phyloP scores from a whole-genome alignment of 2,329 filamentous ascomycete genomes.

The Monilinia polystroma region DNA sequence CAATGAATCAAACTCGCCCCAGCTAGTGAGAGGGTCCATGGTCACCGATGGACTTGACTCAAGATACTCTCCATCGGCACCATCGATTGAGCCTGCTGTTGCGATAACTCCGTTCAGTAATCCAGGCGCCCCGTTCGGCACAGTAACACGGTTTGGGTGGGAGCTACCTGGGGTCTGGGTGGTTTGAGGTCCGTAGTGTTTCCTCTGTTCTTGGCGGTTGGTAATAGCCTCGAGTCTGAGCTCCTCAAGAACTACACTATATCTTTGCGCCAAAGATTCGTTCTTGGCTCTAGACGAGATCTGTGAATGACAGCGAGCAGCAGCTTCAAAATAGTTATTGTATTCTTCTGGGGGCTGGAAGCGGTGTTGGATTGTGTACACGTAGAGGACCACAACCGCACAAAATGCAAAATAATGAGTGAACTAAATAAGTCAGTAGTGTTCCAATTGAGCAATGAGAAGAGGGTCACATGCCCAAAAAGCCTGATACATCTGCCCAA shows the following conservation, averaged over 20 bases:
- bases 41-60: constrained; percentile 28
- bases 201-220: not conserved
- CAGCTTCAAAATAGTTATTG: constrained; percentile 41
- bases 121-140: not conserved
- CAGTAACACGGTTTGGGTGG: not conserved
- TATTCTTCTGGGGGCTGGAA: constrained; percentile 37
- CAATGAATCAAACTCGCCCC: constrained; percentile 39
- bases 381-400: constrained; percentile 47
- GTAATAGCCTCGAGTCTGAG: constrained; percentile 34
- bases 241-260: constrained; percentile 46
- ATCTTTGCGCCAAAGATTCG: constrained; percentile 45
- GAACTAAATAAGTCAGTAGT: constrained; percentile 33
- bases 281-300: constrained; percentile 43
- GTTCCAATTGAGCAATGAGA: not conserved
- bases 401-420: constrained; percentile 48
- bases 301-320: constrained; percentile 45
- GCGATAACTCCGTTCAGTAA: constrained; percentile 1
- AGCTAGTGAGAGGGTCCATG: constrained; percentile 34
- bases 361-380: constrained; percentile 46
- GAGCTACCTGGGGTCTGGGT: not conserved
- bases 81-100: constrained; percentile 22
- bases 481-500: constrained; percentile 42
- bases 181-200: not conserved
- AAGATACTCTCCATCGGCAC: constrained; percentile 3
- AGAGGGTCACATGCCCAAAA: constrained; percentile 43